These are phyloP conservation scores for Naganishia friedmannii DNA, from an alignment of 768 basidiomycete species.

Conservation along the genomic window DNA sequence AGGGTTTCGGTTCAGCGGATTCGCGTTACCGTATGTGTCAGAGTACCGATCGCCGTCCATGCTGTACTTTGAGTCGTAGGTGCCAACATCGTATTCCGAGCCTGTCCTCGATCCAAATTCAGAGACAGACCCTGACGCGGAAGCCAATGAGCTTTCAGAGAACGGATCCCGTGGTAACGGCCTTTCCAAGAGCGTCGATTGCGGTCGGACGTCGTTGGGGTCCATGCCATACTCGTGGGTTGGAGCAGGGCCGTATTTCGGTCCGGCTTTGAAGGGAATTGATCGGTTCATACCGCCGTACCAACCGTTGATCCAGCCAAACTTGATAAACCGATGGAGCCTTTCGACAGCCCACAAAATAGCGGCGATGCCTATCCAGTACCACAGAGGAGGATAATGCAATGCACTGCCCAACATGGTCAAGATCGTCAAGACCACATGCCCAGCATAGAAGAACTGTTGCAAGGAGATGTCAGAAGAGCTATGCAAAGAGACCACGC, in stretches of 20 bases:
- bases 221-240: slow-evolving; percentile 19
- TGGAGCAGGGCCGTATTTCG: slow-evolving; percentile 21
- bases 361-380: slow-evolving; percentile 68
- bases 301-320: slow-evolving; percentile 63
- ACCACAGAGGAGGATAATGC: slow-evolving; percentile 66
- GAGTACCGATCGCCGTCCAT: slow-evolving; percentile 6
- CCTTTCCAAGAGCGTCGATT: neutral
- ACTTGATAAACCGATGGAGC: slow-evolving; percentile 59
- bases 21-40: neutral
- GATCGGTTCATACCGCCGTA: slow-evolving; percentile 47
- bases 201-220: neutral
- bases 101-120: slow-evolving; percentile 13
- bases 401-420: slow-evolving; percentile 63
- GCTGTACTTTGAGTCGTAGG: slow-evolving; percentile 26
- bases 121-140: slow-evolving; percentile 7
- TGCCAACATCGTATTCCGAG: slow-evolving; percentile 25
- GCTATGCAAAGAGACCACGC: neutral
- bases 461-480: neutral
- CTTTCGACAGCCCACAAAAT: slow-evolving; percentile 66
- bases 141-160: slow-evolving; percentile 19
- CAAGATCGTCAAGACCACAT: slow-evolving; percentile 64
- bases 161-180: slow-evolving; percentile 22
- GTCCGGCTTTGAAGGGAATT: slow-evolving; percentile 36
- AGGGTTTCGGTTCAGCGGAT: neutral
- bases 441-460: slow-evolving; percentile 66